Evolutionary conservation across 139 green algal species (phyloP).

Genomic region (Chlamydomonas schloesseri): DNA sequence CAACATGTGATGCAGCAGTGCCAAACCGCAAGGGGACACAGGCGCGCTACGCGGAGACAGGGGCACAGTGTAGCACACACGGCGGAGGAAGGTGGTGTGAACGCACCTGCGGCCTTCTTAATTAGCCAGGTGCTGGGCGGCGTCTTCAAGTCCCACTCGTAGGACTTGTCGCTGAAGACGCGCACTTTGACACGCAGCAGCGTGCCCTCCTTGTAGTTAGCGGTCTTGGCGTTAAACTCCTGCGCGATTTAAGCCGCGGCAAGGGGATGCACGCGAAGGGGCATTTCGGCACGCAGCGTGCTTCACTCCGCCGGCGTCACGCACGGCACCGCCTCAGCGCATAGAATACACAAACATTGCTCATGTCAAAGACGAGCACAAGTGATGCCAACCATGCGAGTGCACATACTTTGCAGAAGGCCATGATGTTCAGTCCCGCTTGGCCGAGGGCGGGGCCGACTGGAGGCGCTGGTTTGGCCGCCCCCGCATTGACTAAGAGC

Average conservation of each 20-base stretch:
- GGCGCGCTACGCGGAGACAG: too few relatives aligned
- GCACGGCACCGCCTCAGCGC: too few relatives aligned
- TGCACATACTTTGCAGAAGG: slow-evolving; percentile 90
- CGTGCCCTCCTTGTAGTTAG: slow-evolving; percentile 79
- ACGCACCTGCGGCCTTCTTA: slow-evolving; percentile 76
- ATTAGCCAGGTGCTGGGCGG: slow-evolving; percentile 92
- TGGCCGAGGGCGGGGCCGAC: slow-evolving; percentile 93
- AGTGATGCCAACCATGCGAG: not conserved
- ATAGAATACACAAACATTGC: too few relatives aligned
- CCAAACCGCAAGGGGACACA: too few relatives aligned
- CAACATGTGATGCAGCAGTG: too few relatives aligned
- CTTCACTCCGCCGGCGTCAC: too few relatives aligned
- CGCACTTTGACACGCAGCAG: slow-evolving; percentile 60
- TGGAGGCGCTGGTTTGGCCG: slow-evolving; percentile 95
- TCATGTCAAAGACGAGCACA: too few relatives aligned
- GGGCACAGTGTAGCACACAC: too few relatives aligned
- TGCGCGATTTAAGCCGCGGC: not conserved
- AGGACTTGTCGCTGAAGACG: slow-evolving; percentile 90
- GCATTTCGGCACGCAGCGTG: too few relatives aligned
- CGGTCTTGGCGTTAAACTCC: slow-evolving; percentile 98
- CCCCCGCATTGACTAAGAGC: slow-evolving; percentile 92
- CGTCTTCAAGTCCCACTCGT: slow-evolving; percentile 88
- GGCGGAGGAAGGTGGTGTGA: too few relatives aligned
- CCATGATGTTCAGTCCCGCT: slow-evolving; percentile 98
- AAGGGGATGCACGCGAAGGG: too few relatives aligned